Evolutionary conservation across 306 rosid genomes (phyloP), one percentile per base, ranked within the genome.

Genomic region (Acacia crassicarpa): DNA sequence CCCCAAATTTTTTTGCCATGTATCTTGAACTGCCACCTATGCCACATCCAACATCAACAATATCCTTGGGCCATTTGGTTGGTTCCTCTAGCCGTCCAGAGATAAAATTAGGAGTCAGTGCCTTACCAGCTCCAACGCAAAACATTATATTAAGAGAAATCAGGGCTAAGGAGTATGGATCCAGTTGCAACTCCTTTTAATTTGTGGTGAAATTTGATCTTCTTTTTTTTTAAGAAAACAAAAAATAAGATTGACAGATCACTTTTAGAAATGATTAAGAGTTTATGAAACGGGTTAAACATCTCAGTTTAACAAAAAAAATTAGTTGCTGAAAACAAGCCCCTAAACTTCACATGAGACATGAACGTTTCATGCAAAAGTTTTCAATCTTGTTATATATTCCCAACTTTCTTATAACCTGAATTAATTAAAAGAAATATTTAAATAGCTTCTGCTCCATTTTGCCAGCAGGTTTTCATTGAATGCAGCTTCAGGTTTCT

Each of bases 21-120:
- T 93, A 93, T 75, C 99, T 86, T 2, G 99, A 93, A 61, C 99
- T 95, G 4, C 99, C 99, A 8, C 99, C 99, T 49, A 95, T 95
- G 78, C 99, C 99, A 82, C 99, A 95, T 44, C 99, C 99, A 25
- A 93, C 99, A 48, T 95, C 99, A 30, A 95, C 93, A 53, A 90
- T 80, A 17, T 76, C 84, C 88, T 83, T 83, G 2, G 91, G 92
- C 78, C 87, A 63, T 61, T 79, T 82, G 2, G 32, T 14, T 71
- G 75, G 56, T 4, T 44, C 83, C 59, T 85, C 89, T 83, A 66
- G 25, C 68, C 48, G 14, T 65, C 53, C 8, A 41, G 53, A 32
- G 19, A 75, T 2, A 16, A 63, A 44, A 45, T 17, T 6, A 30
- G 30, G n/a, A 44, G 44, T 43, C 22, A 76, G 56, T 22, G 44